Base-by-base conservation (phyloP, 768 basidiomycete genomes). In the Lentinula edodes region DNA sequence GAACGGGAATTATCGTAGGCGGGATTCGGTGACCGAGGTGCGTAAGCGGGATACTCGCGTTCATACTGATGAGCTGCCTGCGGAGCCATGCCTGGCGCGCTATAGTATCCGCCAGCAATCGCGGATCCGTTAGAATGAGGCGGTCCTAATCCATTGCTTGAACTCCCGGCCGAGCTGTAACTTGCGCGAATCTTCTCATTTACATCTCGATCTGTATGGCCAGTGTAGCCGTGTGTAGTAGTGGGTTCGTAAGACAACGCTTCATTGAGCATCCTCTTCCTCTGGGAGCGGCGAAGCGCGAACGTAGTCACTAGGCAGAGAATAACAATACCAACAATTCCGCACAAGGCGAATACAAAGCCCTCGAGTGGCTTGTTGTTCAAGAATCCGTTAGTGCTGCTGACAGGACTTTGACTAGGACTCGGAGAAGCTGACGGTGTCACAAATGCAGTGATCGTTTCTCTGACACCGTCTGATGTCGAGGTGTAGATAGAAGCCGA, bases 351-450 rank as follows among this genome's bases (percentile, higher is more conserved):
- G 61, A 90, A 87, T 15, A 89, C 78, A 8, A 81, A 71, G 6
- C 83, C 83, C 45, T 83, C 80, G n/a, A 86, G 75, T n/a, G 81
- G 75, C 71, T 84, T 88, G 72, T 90, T 87, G 61, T 84, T 72
- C 41, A 90, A 68, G 73, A 91, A 91, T 10, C 77, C 66, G 8
- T 16, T 50, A 10, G 69, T 43, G 15, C 68, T 52, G 2, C 72
- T 16, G 20, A 63, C 13, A 1, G 69, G 28, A 16, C 62, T 41
- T 2, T 55, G 18, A 18, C 52, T 66, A 6, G 67, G 32, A 16
- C 76, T 62, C 2, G 73, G 36, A 1, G 71, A 61, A 8, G 76
- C 63, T 35, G 71, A 42, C 1, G 70, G 71, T 39, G 70, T 68
- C 3, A 75, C 48, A 52, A 69, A 58, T 6, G 70, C 61, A 12